Base-by-base conservation (phyloP, 495 filamentous ascomycete genomes). In the Tetracladium setigerum region DNA sequence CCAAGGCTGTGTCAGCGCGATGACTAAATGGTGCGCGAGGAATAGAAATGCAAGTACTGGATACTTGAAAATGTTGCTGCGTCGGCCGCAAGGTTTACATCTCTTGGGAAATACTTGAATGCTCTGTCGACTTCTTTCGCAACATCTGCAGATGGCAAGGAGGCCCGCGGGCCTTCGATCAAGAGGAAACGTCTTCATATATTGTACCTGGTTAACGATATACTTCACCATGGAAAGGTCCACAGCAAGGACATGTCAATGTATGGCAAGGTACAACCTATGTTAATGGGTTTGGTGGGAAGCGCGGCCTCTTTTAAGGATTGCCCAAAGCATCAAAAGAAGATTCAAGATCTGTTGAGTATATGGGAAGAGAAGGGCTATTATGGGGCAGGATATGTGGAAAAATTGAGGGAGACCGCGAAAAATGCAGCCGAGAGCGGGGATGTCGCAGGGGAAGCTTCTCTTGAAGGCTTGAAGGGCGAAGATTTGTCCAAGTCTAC, bases 41-140 rank as follows among this genome's bases (percentile, higher is more conserved):
- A 27, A 62, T 75, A 95, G 89, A 84, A 76, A 69, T 89, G 86
- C 73, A 95, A 90, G 76, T 70, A 75, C 64, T 95, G 87, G 88
- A 78, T 90, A 48, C 70, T 90, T 58, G 70, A 70, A 47, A 77
- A 87, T 69, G 71, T 88, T 52, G 70, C 79, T 50, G 75, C 73
- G 30, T 92, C 89, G 44, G 62, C 79, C 31, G 72, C 76, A 47
- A 79, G 89, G 52, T 73, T 78, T 44, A 62, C 68, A 32, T 76
- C 83, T 30, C 67, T 89, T 56, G 84, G 78, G 50, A 94, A 88
- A 63, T 95, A 87, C 64, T 65, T 95, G 51, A 70, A 74, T 38
- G 81, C 82, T 14, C 67, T 90, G 46, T 70, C 85, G 34, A 69
- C 69, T 36, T 84, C 83, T 35, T 78, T 83, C 54, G 58, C 62